Evolutionary conservation across 2,329 filamentous ascomycete genomes (phyloP), one percentile per base, ranked within the genome.

Genomic region (Dothistroma septosporum): DNA sequence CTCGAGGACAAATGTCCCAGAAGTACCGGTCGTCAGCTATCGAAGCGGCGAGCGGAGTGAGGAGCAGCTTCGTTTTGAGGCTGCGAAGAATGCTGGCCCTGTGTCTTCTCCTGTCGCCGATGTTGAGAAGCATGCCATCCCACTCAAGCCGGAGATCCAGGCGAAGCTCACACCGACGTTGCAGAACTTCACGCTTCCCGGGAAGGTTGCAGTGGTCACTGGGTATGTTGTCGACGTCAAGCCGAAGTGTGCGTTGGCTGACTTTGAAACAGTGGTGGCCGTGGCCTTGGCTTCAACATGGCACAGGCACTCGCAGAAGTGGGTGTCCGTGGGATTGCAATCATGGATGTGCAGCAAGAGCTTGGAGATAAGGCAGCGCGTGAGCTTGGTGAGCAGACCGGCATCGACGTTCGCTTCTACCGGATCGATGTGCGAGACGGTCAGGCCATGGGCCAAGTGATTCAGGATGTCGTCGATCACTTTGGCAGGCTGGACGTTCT

Each of bases 201-300:
- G 78, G 65, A 85, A 84, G 70, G 81, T 85, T 8, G 82, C 89
- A 66, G 81, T 91, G 66, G 76, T 91, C 69, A 91, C 88, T 73
- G 88, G 86, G 85, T 87, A 81, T 74, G 82, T 58, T 8, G 8
- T 6, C 24, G 11, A 1, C 32, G 8, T n/a, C 47, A n/a, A 14
- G 16, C 55, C 35, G 41, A 48, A 16, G 14, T 41, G 32, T 2
- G 48, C 12, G 21, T 10, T 33, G 32, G 35, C 14, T 55, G 61
- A 52, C 66, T 78, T 67, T 57, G 21, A 52, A 50, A 61, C 62
- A 88, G 88, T 72, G 89, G 87, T 74, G 89, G 88, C 64, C 87
- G 89, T 69, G 89, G 89, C 72, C 81, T 92, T 6, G 89, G 89
- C 54, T 90, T 89, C 81, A 82, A 88, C 78, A 92, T 92, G 87